A percentile compares a stretch with the other conserved stretches of the same genome.
Evolutionary conservation across 768 basidiomycete genomes (phyloP).

Genomic region (Suillus plorans): DNA sequence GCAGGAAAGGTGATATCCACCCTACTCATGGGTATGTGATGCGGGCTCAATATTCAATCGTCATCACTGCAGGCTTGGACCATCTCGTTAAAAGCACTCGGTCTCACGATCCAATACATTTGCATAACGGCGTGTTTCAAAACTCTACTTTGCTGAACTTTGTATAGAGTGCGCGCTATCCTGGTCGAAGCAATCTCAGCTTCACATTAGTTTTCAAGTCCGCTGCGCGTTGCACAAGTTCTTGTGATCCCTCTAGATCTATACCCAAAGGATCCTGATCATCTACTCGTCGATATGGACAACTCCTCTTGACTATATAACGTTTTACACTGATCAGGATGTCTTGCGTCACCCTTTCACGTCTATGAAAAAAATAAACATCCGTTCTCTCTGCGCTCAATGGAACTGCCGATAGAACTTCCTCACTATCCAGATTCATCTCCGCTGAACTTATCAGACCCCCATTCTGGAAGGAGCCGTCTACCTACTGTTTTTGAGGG

Average conservation of each 20-base stretch:
- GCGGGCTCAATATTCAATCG: background rate
- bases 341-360: constrained; percentile 15
- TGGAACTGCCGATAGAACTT: constrained; percentile 22
- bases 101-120: constrained; percentile 5
- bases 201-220: background rate
- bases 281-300: background rate
- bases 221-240: background rate
- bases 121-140: background rate
- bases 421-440: constrained; percentile 24
- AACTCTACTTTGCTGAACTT: constrained; percentile 6
- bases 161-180: background rate
- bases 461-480: constrained; percentile 21
- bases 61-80: background rate
- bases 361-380: constrained; percentile 13
- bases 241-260: background rate
- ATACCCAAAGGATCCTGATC: background rate
- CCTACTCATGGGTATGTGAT: constrained; percentile 7
- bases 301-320: background rate
- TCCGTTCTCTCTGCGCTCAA: constrained; percentile 11
- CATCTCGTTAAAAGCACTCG: constrained; percentile 11
- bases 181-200: background rate
- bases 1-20: constrained; percentile 12
- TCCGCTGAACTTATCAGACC: constrained; percentile 23
- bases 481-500: constrained; percentile 17
- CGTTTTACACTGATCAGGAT: constrained; percentile 14